Percentiles rank a stretch among this genome's conserved stretches.
These are phyloP conservation scores for Udeniomyces megalosporus DNA, from an alignment of 768 basidiomycete species.

Conservation along the genomic window DNA sequence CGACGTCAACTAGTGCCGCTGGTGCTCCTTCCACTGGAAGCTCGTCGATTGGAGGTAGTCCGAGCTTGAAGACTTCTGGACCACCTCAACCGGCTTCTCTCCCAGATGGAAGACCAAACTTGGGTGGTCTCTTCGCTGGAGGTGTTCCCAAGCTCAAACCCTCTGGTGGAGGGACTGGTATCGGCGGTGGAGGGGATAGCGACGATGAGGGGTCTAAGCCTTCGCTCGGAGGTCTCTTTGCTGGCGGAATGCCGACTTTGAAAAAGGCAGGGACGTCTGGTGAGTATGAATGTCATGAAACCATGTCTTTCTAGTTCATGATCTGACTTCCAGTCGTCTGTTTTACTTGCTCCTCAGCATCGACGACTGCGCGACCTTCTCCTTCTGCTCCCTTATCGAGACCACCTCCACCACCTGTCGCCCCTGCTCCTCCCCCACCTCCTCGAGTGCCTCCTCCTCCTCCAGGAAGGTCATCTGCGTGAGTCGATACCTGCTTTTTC, in stretches of 20 bases:
- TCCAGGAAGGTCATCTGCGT: slow-evolving; percentile 14
- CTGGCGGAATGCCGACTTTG: slow-evolving; percentile 15
- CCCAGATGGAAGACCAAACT: slow-evolving; percentile 7
- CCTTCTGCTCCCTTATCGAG: slow-evolving; percentile 20
- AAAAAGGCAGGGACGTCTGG: slow-evolving; percentile 1
- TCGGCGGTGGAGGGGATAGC: neutral
- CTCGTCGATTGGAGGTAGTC: too few species aligned
- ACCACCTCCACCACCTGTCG: slow-evolving; percentile 16
- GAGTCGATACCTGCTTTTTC: neutral
- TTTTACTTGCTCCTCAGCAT: slow-evolving; percentile 18
- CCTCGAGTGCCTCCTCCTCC: slow-evolving; percentile 19
- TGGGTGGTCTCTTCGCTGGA: slow-evolving; percentile 12
- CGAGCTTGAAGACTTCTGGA: neutral
- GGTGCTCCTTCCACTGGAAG: too few species aligned
- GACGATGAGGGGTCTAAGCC: neutral
- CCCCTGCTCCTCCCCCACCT: slow-evolving; percentile 20
- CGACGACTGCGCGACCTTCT: neutral
- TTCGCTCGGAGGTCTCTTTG: slow-evolving; percentile 7
- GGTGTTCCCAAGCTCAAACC: slow-evolving; percentile 8
- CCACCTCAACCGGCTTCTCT: neutral
- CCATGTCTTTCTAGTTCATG: neutral
- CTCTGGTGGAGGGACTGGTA: neutral
- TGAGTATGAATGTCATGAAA: neutral
- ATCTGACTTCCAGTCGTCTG: neutral
- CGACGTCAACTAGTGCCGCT: too few species aligned